Evolutionary conservation across 2,329 filamentous ascomycete genomes (phyloP), one percentile per base, ranked within the genome.

Genomic region (Arthrobotrys pseudoclavata): DNA sequence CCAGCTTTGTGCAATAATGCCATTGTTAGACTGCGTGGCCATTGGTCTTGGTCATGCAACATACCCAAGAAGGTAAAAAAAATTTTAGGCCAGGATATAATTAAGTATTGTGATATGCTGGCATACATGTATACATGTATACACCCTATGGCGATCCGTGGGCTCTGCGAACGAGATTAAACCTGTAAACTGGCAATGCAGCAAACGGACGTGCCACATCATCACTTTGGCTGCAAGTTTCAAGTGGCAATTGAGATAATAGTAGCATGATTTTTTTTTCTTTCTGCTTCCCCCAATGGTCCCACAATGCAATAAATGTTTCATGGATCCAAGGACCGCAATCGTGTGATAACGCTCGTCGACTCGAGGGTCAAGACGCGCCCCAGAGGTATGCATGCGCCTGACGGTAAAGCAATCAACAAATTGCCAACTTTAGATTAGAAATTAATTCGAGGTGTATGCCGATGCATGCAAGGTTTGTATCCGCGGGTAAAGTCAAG

Each of bases 401-500:
- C 15, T 20, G 18, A 13, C 20, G 3, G 55, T 60, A 42, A 13
- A 60, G 55, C 55, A 60, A 60, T 40, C 55, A 60, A 60, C 13
- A 60, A 42, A 40, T 60, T 60, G 31, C 34, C 34, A 42, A 42
- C 20, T 40, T 40, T 42, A 60, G 34, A 60, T 60, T 40, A 40
- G 18, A 60, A 60, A 42, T 42, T 40, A 60, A 60, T 18, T 37
- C 31, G 34, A 42, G 34, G 55, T 60, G 55, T 40, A 31, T 60
- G 55, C 55, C 12, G 20, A 42, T n/a, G 34, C 55, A 60, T 67
- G 62, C 62, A 67, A 67, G 31, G 62, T 67, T 67, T 67, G 62
- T 53, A 20, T 67, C 22, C 20, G 62, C 47, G 22, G 62, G 18
- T 64, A 40, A 60, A 60, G 34, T 9, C 37, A 42, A 10, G 24